Conservation (phyloP, 1,284 basidiomycete genomes). For the Apiotrichum montevideense region DNA sequence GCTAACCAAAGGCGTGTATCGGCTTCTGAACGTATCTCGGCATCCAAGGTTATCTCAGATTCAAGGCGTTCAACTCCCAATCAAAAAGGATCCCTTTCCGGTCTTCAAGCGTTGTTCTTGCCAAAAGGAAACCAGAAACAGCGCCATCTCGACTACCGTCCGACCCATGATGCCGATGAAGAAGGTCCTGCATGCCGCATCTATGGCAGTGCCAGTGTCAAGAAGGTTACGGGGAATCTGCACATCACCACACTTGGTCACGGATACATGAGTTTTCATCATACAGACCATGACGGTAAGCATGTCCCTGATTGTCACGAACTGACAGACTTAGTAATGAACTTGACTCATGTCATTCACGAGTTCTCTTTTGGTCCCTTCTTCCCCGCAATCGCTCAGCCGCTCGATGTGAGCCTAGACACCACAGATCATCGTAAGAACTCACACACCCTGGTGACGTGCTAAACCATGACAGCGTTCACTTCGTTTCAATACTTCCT, state of each 20-base stretch:
- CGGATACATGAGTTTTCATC: slow-evolving; percentile 79
- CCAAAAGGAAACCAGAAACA: slow-evolving; percentile 56
- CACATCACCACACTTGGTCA: slow-evolving; percentile 90
- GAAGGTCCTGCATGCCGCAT: slow-evolving; percentile 73
- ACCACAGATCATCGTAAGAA: slow-evolving; percentile 66
- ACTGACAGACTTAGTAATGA: slow-evolving; percentile 64
- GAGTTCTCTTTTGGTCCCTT: slow-evolving; percentile 96
- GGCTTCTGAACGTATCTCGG: slow-evolving; percentile 20
- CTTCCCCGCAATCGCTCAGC: slow-evolving; percentile 93
- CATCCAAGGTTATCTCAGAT: slow-evolving; percentile 38
- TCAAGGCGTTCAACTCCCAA: slow-evolving; percentile 37
- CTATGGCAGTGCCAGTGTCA: slow-evolving; percentile 75
- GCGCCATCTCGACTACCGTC: slow-evolving; percentile 54
- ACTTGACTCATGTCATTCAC: slow-evolving; percentile 88
- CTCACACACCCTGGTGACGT: slow-evolving; percentile 16
- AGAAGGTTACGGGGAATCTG: slow-evolving; percentile 85
- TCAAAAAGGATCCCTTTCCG: slow-evolving; percentile 32
- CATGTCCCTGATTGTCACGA: not conserved
- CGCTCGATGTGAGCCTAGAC: slow-evolving; percentile 85
- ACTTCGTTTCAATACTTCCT: slow-evolving; percentile 94
- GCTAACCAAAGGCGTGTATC: slow-evolving; percentile 1
- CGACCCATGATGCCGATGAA: slow-evolving; percentile 62
- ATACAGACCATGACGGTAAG: slow-evolving; percentile 74
- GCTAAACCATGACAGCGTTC: slow-evolving; percentile 56
- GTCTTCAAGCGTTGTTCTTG: slow-evolving; percentile 35